A percentile compares a stretch with the other conserved stretches of the same genome.
These are phyloP conservation scores for Spergularia azorica DNA, from an alignment of 179 eudicot species.

Conservation along the genomic window DNA sequence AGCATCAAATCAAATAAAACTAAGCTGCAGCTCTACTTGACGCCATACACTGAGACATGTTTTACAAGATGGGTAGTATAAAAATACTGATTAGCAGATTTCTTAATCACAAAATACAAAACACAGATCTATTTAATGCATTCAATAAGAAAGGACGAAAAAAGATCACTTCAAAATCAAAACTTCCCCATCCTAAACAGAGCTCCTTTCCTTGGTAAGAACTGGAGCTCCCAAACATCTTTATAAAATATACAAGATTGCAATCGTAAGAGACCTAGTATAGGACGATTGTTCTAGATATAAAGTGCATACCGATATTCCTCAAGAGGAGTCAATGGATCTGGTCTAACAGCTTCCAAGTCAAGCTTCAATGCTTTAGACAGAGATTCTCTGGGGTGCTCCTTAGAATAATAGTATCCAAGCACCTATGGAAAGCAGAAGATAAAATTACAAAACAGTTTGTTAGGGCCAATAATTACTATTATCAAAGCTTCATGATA, in stretches of 20 bases:
- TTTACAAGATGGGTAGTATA: neutral
- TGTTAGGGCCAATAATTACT: conserved; percentile 12
- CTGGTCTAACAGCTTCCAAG: conserved; percentile 87
- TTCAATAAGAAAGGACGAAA: neutral
- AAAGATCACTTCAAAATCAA: neutral
- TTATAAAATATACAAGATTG: neutral
- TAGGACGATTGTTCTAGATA: neutral
- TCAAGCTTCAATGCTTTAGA: conserved; percentile 83
- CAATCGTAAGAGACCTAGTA: conserved; percentile 3
- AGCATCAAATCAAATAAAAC: neutral
- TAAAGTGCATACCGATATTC: conserved; percentile 63
- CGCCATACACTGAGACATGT: neutral
- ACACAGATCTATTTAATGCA: neutral
- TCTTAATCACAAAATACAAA: neutral
- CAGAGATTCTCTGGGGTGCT: conserved; percentile 67
- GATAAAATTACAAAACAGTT: conserved; percentile 1
- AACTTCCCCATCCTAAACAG: neutral
- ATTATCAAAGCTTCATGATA: conserved; percentile 12
- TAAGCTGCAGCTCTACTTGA: neutral
- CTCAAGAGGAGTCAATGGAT: conserved; percentile 80
- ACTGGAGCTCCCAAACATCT: neutral
- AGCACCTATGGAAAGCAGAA: conserved; percentile 54
- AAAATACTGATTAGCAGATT: neutral
- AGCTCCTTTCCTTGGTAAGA: neutral
- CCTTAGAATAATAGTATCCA: conserved; percentile 82